These are phyloP conservation scores for Pulveroboletus sp. DNA, from an alignment of 768 basidiomycete species.

Conservation along the genomic window DNA sequence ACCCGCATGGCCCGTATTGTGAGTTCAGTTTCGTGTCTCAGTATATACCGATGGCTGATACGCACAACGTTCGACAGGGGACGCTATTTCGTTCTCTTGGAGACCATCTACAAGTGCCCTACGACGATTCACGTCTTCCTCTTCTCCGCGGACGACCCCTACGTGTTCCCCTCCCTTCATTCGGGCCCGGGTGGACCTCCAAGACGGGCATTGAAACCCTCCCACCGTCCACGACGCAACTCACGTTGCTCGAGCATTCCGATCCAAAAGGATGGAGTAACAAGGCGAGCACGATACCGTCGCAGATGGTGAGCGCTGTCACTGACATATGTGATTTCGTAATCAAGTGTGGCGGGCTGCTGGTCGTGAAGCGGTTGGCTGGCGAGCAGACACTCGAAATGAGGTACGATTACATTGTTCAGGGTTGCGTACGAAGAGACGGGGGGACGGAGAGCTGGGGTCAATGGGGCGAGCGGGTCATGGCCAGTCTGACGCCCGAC, in stretches of 20 bases:
- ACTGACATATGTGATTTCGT: conserved; percentile 94
- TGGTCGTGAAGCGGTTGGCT: conserved; percentile 77
- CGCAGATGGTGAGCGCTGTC: conserved; percentile 82
- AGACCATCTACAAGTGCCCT: conserved; percentile 96
- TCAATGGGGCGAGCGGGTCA: conserved; percentile 15
- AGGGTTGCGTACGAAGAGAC: conserved; percentile 80
- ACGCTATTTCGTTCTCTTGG: conserved; percentile 84
- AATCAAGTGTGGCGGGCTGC: conserved; percentile 93
- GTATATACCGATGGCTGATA: neutral
- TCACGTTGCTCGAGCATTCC: conserved; percentile 93
- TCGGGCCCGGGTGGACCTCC: conserved; percentile 92
- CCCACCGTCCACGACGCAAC: conserved; percentile 89
- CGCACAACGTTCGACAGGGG: conserved; percentile 48
- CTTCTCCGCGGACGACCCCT: conserved; percentile 87
- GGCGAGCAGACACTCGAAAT: conserved; percentile 71
- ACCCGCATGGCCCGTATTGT: conserved; percentile 93
- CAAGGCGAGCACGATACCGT: conserved; percentile 82
- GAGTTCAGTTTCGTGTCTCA: conserved; percentile 33
- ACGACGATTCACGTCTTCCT: conserved; percentile 93
- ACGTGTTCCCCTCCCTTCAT: conserved; percentile 83
- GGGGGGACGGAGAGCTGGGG: conserved; percentile 40
- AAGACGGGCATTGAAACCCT: conserved; percentile 94
- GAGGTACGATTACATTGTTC: conserved; percentile 84
- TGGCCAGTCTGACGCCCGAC: conserved; percentile 1
- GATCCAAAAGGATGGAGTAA: conserved; percentile 98